Evolutionary conservation across 73 alveolate species (phyloP).

Genomic region (Blepharisma japonicum): DNA sequence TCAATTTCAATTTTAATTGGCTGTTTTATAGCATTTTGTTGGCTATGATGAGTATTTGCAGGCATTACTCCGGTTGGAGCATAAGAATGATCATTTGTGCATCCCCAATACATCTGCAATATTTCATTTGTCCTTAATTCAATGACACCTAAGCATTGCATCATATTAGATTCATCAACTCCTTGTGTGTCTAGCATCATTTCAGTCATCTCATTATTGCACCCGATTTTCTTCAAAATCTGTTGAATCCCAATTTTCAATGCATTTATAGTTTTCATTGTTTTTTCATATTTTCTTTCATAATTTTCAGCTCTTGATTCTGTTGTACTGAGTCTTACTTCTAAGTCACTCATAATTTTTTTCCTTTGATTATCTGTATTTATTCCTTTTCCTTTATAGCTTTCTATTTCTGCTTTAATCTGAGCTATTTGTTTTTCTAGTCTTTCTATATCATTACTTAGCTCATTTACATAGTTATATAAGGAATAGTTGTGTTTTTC

Average conservation of each 20-base stretch:
- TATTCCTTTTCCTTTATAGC: constrained; percentile 52
- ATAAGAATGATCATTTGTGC: constrained; percentile 28
- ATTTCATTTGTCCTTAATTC: constrained; percentile 69
- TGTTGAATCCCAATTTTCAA: constrained; percentile 59
- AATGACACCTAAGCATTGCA: constrained; percentile 66
- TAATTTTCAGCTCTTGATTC: constrained; percentile 72
- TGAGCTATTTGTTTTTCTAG: constrained; percentile 71
- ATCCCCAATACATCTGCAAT: constrained; percentile 59
- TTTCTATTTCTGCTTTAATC: constrained; percentile 52
- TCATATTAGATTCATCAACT: constrained; percentile 62
- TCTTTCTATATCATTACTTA: constrained; percentile 77
- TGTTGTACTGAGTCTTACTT: constrained; percentile 58
- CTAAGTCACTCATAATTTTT: constrained; percentile 48
- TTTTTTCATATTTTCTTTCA: constrained; percentile 67
- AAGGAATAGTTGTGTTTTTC: constrained; percentile 66
- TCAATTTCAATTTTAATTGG: constrained; percentile 10
- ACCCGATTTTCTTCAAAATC: constrained; percentile 65
- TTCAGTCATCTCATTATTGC: constrained; percentile 49
- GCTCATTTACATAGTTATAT: constrained; percentile 77
- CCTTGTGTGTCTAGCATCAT: constrained; percentile 56
- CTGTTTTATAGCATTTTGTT: background rate
- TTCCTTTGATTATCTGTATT: constrained; percentile 47
- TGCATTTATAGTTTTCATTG: constrained; percentile 71
- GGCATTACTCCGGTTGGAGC: background rate
- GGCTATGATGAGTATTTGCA: background rate